phyloP scores from a whole-genome alignment of 1,139 yeast genomes.

The Yamadazyma trypodendri region DNA sequence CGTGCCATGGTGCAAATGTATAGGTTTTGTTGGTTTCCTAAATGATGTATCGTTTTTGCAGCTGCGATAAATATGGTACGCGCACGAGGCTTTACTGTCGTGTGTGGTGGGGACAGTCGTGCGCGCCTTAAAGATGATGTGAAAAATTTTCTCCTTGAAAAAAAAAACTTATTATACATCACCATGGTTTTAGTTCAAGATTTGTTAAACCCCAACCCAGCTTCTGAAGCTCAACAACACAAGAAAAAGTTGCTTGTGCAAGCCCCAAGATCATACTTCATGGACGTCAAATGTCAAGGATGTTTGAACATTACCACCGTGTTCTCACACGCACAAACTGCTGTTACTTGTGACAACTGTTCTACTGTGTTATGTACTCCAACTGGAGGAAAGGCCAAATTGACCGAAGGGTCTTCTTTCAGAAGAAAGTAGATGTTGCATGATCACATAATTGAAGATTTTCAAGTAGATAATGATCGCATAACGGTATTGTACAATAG shows the following conservation, averaged over 20 bases:
- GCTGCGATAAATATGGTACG: slow-evolving; percentile 2
- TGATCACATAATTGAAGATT: too few relatives aligned
- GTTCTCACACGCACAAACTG: slow-evolving; percentile 99
- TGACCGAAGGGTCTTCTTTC: slow-evolving; percentile 99
- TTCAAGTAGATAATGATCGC: too few relatives aligned
- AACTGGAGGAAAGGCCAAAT: slow-evolving; percentile 99
- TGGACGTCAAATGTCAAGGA: slow-evolving; percentile 99
- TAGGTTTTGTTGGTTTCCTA: too few relatives aligned
- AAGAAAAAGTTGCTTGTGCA: slow-evolving; percentile 97
- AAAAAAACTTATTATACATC: not conserved
- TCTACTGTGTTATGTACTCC: slow-evolving; percentile 98
- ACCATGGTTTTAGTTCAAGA: slow-evolving; percentile 90
- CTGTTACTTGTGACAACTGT: slow-evolving; percentile 98
- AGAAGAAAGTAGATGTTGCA: slow-evolving; percentile 79
- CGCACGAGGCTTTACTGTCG: slow-evolving; percentile 1
- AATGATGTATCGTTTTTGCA: slow-evolving; percentile 3
- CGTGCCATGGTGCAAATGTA: too few relatives aligned
- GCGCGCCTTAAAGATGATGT: slow-evolving; percentile 5
- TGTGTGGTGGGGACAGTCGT: slow-evolving; percentile 5
- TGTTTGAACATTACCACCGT: slow-evolving; percentile 98
- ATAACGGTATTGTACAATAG: slow-evolving; percentile 1
- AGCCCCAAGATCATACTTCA: slow-evolving; percentile 97
- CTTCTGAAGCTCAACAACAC: slow-evolving; percentile 95
- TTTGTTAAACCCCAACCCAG: slow-evolving; percentile 96
- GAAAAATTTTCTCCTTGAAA: slow-evolving; percentile 13